Conservation (phyloP, 163 green algal genomes). For the Chloromonas sp. region DNA sequence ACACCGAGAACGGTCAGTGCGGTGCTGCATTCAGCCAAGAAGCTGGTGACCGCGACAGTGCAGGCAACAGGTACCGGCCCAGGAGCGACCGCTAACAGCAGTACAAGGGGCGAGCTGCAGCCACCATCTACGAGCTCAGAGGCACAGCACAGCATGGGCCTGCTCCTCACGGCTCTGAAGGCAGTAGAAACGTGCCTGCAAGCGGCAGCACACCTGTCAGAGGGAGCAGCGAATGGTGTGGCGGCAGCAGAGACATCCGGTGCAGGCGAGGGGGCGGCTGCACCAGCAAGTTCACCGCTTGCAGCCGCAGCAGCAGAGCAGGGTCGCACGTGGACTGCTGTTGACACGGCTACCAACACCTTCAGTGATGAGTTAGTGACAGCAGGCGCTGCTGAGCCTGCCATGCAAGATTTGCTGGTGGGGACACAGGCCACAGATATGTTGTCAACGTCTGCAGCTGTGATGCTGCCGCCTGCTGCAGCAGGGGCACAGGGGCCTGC, state of each 20-base stretch:
- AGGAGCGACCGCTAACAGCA: not conserved
- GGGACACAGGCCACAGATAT: too few species aligned
- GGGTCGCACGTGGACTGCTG: too few species aligned
- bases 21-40: slow-evolving; percentile 38
- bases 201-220: not conserved
- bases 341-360: too few species aligned
- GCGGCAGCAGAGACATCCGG: not conserved
- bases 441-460: too few species aligned
- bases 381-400: too few species aligned
- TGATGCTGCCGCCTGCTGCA: too few species aligned
- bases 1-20: slow-evolving; percentile 30
- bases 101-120: not conserved
- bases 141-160: slow-evolving; percentile 28
- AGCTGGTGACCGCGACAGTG: slow-evolving; percentile 20
- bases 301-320: too few species aligned
- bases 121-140: slow-evolving; percentile 8
- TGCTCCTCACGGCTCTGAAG: slow-evolving; percentile 32
- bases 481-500: too few species aligned
- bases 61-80: not conserved
- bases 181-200: slow-evolving; percentile 45
- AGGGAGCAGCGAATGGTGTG: not conserved
- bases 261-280: not conserved
- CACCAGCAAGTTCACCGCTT: not conserved
- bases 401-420: too few species aligned
- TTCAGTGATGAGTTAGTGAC: too few species aligned